phyloP scores from a whole-genome alignment of 2,329 filamentous ascomycete species.

The Fusarium acutatum region DNA sequence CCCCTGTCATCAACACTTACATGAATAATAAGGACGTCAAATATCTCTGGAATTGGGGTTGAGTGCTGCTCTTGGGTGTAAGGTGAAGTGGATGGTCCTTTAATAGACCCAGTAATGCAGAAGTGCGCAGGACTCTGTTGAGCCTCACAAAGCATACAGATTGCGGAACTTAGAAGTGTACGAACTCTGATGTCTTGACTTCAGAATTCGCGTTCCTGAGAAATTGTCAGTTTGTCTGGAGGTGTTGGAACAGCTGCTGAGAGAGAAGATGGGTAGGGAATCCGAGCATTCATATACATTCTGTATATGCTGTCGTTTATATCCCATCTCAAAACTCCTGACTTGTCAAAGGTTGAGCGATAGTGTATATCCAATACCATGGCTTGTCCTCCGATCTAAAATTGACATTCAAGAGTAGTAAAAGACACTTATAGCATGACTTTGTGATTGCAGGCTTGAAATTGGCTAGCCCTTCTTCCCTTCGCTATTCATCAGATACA shows the following conservation, averaged over 20 bases:
- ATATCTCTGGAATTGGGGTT: neutral
- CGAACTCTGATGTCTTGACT: neutral
- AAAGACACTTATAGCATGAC: too few species aligned
- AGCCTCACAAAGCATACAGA: neutral
- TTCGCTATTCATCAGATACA: neutral
- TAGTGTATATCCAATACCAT: neutral
- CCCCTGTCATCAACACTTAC: accelerated
- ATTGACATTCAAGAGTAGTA: neutral
- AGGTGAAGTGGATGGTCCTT: neutral
- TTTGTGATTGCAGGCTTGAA: neutral
- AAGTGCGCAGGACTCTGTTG: neutral
- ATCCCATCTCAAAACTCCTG: neutral
- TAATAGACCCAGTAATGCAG: neutral
- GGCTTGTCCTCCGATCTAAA: neutral
- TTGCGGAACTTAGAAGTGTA: accelerated
- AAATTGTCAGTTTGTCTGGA: neutral
- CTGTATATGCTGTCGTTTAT: neutral
- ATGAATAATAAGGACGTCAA: too few species aligned
- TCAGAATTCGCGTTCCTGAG: accelerated
- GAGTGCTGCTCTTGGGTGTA: neutral
- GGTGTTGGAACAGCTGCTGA: neutral
- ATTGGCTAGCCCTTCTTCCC: neutral
- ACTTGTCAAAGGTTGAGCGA: accelerated
- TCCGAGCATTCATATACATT: neutral
- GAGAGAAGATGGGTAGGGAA: neutral